Base-by-base conservation (phyloP, 1,284 basidiomycete genomes). In the Rhodotorula glutinis region DNA sequence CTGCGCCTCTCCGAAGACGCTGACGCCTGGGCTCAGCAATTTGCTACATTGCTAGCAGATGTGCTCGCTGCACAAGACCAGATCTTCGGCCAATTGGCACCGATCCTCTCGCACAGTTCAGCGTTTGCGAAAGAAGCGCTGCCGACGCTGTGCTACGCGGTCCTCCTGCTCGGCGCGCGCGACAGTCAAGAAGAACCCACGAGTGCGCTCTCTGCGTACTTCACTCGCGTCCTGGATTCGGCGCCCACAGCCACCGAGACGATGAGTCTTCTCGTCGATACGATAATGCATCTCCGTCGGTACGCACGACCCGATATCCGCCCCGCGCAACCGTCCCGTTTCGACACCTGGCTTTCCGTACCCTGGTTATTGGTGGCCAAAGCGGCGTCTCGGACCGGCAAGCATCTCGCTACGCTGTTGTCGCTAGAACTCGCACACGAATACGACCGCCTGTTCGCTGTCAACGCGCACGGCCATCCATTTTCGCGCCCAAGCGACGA, bases 341-440 rank as follows among this genome's bases (percentile, higher is more conserved):
- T 88, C 73, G 87, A 97, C 77, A 83, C 83, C 68, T 98, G 94
- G 95, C 83, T 96, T 11, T 79, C 84, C n/a, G 76, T 97, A 46
- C 87, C 95, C 70, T 89, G 84, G 73, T 78, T 85, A 4, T 78
- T 91, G 8, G 82, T 98, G 9, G 87, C 88, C 19, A 81, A 82
- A 68, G 88, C 86, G 23, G 89, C 94, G 2, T 85, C 92, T 61
- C 79, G 81, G 51, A 92, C 88, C 68, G 89, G 89, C 1, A 86
- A 89, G 8, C 96, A 90, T 77, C 91, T 92, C 3, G 92, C 92
- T 0, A 88, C 91, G 0, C 82, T 98, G 49, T 83, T 98, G 25
- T 97, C 95, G 77, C 81, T 97, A 53, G 95, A 98, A 75, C 83
- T 96, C 23, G 86, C 85, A 0, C 80, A 82, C 16, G 89, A 91